Base-by-base conservation (phyloP, 495 filamentous ascomycete genomes). In the Viridothelium virens region DNA sequence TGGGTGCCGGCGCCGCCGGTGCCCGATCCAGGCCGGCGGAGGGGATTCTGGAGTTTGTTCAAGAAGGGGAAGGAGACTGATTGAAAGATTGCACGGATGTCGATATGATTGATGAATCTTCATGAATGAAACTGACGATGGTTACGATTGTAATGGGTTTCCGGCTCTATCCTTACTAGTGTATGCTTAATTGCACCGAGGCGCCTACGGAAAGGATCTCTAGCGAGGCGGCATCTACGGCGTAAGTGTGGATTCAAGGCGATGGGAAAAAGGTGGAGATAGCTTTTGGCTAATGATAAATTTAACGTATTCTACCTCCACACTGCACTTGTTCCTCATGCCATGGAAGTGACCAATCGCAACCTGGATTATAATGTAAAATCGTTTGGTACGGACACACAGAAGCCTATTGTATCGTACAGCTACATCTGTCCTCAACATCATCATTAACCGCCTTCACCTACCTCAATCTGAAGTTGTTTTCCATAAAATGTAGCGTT, bases 1-100 rank as follows among this genome's bases (percentile, higher is more conserved):
- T 69, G 70, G 70, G 33, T 56, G 31, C 7, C 39, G 66, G 31
- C 56, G 44, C 62, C 62, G 16, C 47, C 41, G 56, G 69, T 61
- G 16, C 46, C 39, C 31, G 66, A 62, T 64, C 38, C 41, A 39
- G 61, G 59, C 39, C 69, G 63, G 64, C 63, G 69, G 25, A 9
- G 53, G 25, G 53, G 53, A 31, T 59, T 59, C 36, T 59, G 53
- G 53, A 59, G 53, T 36, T 59, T 59, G 31, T 59, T 59, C 14
- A 59, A 59, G 31, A 59, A 59, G 31, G 53, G 53, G 31, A 5
- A 36, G 11, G 48, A 53, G 9, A n/a, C 11, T 5, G 48, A n/a
- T 11, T 9, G 18, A n/a, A n/a, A n/a, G 48, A 14, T 53, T 53
- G 12, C 48, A 46, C 18, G 48, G 48, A 44, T 7, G 14, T 7